Conservation (phyloP, 768 basidiomycete genomes). For the Phlebiopsis gigantea region DNA sequence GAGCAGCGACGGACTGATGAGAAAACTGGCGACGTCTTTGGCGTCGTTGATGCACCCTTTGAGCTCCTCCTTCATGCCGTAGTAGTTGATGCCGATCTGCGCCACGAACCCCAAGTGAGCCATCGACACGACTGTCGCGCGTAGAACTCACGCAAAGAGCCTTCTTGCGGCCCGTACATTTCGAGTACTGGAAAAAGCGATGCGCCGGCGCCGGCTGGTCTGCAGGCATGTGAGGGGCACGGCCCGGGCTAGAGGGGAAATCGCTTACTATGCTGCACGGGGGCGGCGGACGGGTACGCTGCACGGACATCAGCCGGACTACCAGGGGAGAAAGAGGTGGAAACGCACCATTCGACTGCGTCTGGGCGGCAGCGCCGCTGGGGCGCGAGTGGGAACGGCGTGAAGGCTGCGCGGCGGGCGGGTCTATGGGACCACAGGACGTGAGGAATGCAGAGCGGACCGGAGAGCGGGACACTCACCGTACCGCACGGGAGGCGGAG, state of each 20-base stretch:
- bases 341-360: no score
- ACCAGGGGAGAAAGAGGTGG: no score
- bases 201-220: background rate
- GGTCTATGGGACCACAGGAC: no score
- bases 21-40: conserved; percentile 71
- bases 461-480: background rate
- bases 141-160: conserved; percentile 67
- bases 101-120: no score
- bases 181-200: conserved; percentile 64
- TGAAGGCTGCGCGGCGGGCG: no score
- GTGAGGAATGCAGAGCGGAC: background rate
- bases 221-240: background rate
- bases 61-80: conserved; percentile 60
- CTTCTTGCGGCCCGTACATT: conserved; percentile 84
- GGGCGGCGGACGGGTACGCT: background rate
- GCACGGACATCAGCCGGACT: background rate
- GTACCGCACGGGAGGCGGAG: background rate
- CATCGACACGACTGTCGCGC: no score
- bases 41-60: conserved; percentile 93
- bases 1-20: conserved; percentile 46
- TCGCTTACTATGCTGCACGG: background rate
- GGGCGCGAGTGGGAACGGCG: no score
- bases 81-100: conserved; percentile 89
- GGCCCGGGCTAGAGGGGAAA: background rate
- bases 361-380: no score